phyloP scores from a whole-genome alignment of 108 stramenopile species.

The Skeletonema grethae region DNA sequence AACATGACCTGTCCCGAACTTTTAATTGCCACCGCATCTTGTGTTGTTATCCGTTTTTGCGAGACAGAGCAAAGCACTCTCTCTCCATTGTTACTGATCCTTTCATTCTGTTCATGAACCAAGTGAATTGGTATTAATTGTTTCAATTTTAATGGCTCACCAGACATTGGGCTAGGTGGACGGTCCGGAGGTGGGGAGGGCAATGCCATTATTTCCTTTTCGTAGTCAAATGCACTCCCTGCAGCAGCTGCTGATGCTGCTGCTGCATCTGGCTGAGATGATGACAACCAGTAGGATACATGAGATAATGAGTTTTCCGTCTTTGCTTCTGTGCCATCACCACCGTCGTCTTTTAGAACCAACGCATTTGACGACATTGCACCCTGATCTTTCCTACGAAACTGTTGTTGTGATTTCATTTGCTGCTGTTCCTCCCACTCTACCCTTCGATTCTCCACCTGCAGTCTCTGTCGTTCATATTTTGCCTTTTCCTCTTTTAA shows the following conservation, averaged over 20 bases:
- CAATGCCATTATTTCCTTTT: slow-evolving; percentile 12
- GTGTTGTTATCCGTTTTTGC: slow-evolving; percentile 77
- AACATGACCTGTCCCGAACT: slow-evolving; percentile 79
- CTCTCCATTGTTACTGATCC: slow-evolving; percentile 4
- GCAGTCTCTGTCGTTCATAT: slow-evolving; percentile 46
- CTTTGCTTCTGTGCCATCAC: slow-evolving; percentile 29
- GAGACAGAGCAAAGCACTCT: slow-evolving; percentile 77
- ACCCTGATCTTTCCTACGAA: slow-evolving; percentile 45
- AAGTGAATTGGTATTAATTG: slow-evolving; percentile 61
- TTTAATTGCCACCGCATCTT: slow-evolving; percentile 68
- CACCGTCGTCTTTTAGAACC: slow-evolving; percentile 24
- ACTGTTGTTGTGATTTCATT: slow-evolving; percentile 31
- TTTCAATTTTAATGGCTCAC: slow-evolving; percentile 76
- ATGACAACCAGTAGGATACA: slow-evolving; percentile 83
- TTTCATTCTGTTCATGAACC: slow-evolving; percentile 17
- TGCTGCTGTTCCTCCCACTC: slow-evolving; percentile 33
- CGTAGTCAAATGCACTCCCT: slow-evolving; percentile 33
- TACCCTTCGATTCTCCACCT: slow-evolving; percentile 18
- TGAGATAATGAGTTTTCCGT: slow-evolving; percentile 50
- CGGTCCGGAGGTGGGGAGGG: slow-evolving; percentile 68
- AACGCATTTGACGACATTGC: slow-evolving; percentile 22
- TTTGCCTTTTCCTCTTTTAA: slow-evolving; percentile 49
- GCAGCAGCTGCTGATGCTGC: neutral
- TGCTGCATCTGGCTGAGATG: slow-evolving; percentile 63
- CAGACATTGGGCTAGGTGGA: slow-evolving; percentile 83